Evolutionary conservation across 2,329 filamentous ascomycete genomes (phyloP), one percentile per base, ranked within the genome.

Genomic region (Ilyonectria destructans): DNA sequence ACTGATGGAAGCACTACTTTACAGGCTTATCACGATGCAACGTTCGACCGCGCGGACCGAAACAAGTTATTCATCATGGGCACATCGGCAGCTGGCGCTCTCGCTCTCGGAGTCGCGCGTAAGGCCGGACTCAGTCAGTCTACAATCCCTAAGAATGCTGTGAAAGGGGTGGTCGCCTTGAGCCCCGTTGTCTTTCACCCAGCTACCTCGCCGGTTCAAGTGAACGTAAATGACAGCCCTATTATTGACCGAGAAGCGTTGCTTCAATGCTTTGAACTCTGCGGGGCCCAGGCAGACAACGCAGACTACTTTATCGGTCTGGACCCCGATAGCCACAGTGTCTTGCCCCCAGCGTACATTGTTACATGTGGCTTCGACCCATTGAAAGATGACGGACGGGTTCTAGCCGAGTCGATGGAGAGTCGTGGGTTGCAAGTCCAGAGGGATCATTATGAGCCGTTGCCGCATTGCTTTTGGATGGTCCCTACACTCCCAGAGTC

Each of bases 381-480:
- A 8, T 33, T 58, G 40, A 31, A 37, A 35, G 56, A 58, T 31
- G 56, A 58, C 23, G 56, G 56, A 9, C 23, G 29, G 23, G 23
- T 58, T n/a, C 4, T 58, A 15, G 56, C 43, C 12, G 23, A 48
- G 17, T 58, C 56, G 7, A 21, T 58, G 23, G 10, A 58, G 40
- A 29, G 19, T n/a, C 5, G 7, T 5, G 56, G 56, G 9, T 7
- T 58, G 5, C 23, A 6, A 5, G 56, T 58, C n/a, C 46, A 21
- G 26, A 58, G 4, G 8, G 56, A 58, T 21, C 43, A 58, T 58
- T 58, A 58, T 23, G 12, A 6, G 3, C n/a, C n/a, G 8, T 13
- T 58, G 12, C 56, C 56, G 5, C 56, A 58, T 48, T 58, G 56
- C 17, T 58, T 58, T 48, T 58, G 56, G 56, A 58, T 48, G 17